Base-by-base conservation (phyloP, 208 protist genomes). In the Leptomonas pyrrhocoris region DNA sequence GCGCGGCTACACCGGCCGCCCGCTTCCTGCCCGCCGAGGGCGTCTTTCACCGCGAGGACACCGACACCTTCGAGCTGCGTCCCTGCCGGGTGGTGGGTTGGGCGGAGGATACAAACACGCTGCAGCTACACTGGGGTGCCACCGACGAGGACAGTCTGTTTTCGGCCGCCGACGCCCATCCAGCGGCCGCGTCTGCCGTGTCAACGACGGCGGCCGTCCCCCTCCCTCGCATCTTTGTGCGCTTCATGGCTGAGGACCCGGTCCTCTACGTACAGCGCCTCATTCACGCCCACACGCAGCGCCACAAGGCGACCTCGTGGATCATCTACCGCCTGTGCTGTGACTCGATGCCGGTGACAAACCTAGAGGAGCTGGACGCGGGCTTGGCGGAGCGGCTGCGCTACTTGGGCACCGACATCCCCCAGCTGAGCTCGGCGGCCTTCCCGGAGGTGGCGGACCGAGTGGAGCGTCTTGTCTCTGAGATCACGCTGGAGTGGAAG, bases 311-410 rank as follows among this genome's bases (percentile, higher is more conserved):
- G 21, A 95, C 83, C 67, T 77, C 88, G 50, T 98, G 92, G 91
- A 92, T 98, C 54, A 68, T 89, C 18, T 98, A 98, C 77, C 89
- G 89, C 40, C 85, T 98, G 15, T 97, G 89, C 88, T 96, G 92
- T 65, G 92, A 98, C 62, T 86, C 92, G 38, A 98, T 98, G 94
- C 90, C 91, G n/a, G 83, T 89, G 34, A 88, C 89, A 25, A 89
- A 86, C 3, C 53, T 97, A 9, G 64, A 73, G 28, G 78, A 80
- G 8, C 79, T 96, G 31, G 88, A 96, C 60, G 73, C 48, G 30
- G 79, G 75, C 15, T 64, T 96, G 51, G 68, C 78, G 1, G 78
- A 76, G 66, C 89, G 92, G 4, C 78, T 97, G 55, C 75, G 77
- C 12, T 53, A 84, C 21, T 80, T 96, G 50, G 94, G 90, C 23